Base-by-base conservation (phyloP, 768 basidiomycete genomes). In the Krasilnikovozyma curviuscula region DNA sequence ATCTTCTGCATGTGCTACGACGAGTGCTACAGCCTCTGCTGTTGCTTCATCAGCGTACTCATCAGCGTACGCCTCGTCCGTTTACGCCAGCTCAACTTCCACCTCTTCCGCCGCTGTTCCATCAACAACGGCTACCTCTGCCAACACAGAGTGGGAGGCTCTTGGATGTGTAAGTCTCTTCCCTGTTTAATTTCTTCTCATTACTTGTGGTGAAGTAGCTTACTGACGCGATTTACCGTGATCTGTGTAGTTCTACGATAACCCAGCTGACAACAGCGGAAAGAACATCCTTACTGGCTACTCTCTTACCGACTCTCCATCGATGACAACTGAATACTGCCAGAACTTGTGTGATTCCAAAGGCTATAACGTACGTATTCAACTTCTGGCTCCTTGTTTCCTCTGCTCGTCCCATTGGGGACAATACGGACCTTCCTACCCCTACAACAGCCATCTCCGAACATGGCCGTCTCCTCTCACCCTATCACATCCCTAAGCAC, bases 321-420 rank as follows among this genome's bases (percentile, higher is more conserved):
- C 39, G 24, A 27, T 33, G 28, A 32, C 18, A 42, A 46, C 45
- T 4, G 62, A 71, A 0, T 70, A 70, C 1, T 85, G 83, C 57
- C 67, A 83, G 55, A 70, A 62, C 38, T 78, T 76, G 59, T 84
- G 83, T 55, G 70, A 74, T 13, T 68, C 70, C 1, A 83, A 74
- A 54, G 83, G 83, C 7, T 85, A 73, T 57, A 70, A 77, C 1
- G 80, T 72, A 44, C 21, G 48, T 23, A 32, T 40, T 25, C 38
- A 24, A 16, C 7, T 3, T 9, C n/a, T 29, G 21, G 10, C 21
- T 12, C 7, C 47, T 32, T 25, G n/a, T 21, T 21, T 18, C 33
- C 21, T 24, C 34, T 18, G 23, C 32, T 41, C n/a, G n/a, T n/a
- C n/a, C n/a, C n/a, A n/a, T n/a, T n/a, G n/a, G n/a, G n/a, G n/a